Conservation (phyloP, 2,329 filamentous ascomycete genomes). For the Alternaria angustiovoidea region DNA sequence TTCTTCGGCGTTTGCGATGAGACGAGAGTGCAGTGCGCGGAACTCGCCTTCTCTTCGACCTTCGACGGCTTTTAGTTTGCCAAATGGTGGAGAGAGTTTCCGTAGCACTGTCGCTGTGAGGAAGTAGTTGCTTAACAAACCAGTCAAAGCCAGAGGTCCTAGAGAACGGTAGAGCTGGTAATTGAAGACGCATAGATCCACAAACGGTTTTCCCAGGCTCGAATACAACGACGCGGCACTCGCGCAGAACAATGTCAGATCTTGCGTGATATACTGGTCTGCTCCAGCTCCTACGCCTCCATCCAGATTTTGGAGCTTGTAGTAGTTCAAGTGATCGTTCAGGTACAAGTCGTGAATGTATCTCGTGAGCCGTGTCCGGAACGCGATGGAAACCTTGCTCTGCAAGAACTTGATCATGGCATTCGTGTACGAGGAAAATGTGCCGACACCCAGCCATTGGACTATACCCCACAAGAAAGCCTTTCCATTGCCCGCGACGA, state of each 20-base stretch:
- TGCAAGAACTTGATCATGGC: slow-evolving; percentile 99
- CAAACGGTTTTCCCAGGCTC: slow-evolving; percentile 93
- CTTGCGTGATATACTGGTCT: slow-evolving; percentile 97
- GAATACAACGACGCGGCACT: slow-evolving; percentile 93
- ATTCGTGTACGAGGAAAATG: slow-evolving; percentile 95
- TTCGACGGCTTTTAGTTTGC: slow-evolving; percentile 95
- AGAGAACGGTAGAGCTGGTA: slow-evolving; percentile 94
- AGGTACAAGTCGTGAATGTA: slow-evolving; percentile 98
- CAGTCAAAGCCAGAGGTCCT: slow-evolving; percentile 84
- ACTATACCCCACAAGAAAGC: slow-evolving; percentile 86
- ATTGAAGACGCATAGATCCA: slow-evolving; percentile 98
- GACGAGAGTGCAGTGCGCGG: slow-evolving; percentile 83
- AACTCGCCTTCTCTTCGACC: slow-evolving; percentile 96
- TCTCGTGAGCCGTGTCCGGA: slow-evolving; percentile 89
- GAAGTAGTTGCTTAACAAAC: slow-evolving; percentile 91
- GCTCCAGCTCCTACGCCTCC: slow-evolving; percentile 90
- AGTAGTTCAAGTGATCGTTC: slow-evolving; percentile 94
- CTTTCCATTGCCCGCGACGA: slow-evolving; percentile 93
- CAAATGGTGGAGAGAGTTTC: slow-evolving; percentile 90
- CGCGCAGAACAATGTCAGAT: slow-evolving; percentile 93
- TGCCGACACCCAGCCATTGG: slow-evolving; percentile 96
- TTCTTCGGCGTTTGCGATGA: slow-evolving; percentile 97
- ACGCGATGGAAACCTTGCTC: slow-evolving; percentile 97
- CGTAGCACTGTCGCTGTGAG: slow-evolving; percentile 89
- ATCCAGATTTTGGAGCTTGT: slow-evolving; percentile 91